A percentile compares a stretch with the other conserved stretches of the same genome.
phyloP scores from a whole-genome alignment of 1,139 yeast genomes.

The Wickerhamomyces sp. region DNA sequence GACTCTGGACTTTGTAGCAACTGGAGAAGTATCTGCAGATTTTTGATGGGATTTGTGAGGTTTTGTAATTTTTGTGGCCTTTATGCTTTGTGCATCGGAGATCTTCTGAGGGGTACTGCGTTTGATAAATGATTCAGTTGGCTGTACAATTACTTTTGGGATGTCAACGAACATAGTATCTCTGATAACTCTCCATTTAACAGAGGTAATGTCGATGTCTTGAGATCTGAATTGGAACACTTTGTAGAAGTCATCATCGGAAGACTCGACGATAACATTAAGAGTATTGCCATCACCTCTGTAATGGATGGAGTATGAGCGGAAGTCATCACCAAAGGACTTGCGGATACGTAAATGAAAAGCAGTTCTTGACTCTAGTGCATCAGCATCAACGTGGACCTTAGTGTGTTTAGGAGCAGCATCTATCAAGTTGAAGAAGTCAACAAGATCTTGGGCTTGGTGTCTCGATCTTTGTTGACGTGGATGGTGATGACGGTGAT shows the following conservation, averaged over 20 bases:
- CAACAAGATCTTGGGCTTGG: no score
- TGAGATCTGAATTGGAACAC: constrained; percentile 6
- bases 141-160: constrained; percentile 8
- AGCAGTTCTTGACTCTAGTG: constrained; percentile 3
- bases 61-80: background rate
- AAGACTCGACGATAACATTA: constrained; percentile 5
- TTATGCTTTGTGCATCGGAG: background rate
- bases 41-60: constrained; percentile 1
- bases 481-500: constrained; percentile 1
- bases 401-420: constrained; percentile 1
- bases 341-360: constrained; percentile 12
- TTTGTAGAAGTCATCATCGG: constrained; percentile 9
- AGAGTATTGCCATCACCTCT: constrained; percentile 2
- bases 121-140: background rate
- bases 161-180: constrained; percentile 5
- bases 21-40: background rate
- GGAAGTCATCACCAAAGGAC: constrained; percentile 7
- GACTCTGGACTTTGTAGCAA: constrained; percentile 4
- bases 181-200: constrained; percentile 7
- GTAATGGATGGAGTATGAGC: constrained; percentile 9
- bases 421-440: background rate
- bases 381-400: constrained; percentile 6
- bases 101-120: background rate
- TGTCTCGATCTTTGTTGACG: background rate
- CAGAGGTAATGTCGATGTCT: constrained; percentile 6